These are phyloP conservation scores for Pythium guiyangense DNA, from an alignment of 352 stramenopile species.

Conservation along the genomic window DNA sequence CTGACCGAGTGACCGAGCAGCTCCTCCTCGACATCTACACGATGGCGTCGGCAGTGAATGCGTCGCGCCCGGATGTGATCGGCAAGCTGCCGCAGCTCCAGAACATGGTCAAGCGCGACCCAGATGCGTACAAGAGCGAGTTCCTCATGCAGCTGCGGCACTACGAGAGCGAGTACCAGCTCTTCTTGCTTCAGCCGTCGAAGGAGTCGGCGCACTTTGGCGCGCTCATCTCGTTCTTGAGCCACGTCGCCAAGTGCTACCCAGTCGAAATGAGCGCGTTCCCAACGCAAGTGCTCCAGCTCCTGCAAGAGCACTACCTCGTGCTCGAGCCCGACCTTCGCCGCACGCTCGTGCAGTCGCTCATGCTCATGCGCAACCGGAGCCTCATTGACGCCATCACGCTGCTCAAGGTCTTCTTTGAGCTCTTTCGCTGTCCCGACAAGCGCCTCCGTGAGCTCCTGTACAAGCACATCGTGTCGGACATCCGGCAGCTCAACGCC, in stretches of 20 bases:
- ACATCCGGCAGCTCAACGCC: constrained; percentile 86
- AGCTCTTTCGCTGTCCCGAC: constrained; percentile 95
- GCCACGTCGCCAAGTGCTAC: constrained; percentile 90
- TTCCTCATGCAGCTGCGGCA: constrained; percentile 97
- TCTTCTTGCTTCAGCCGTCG: constrained; percentile 92
- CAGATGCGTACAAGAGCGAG: constrained; percentile 93
- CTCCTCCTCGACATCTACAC: too few species aligned
- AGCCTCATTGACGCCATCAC: constrained; percentile 88
- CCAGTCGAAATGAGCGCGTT: constrained; percentile 84
- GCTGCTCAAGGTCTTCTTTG: constrained; percentile 95
- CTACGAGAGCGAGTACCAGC: constrained; percentile 94
- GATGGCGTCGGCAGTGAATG: constrained; percentile 65
- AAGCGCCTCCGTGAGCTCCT: constrained; percentile 94
- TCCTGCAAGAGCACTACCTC: constrained; percentile 89
- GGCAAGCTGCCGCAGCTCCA: constrained; percentile 94
- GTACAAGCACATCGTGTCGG: constrained; percentile 95
- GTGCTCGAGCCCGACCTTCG: constrained; percentile 91
- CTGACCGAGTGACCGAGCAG: too few species aligned
- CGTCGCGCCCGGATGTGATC: constrained; percentile 82
- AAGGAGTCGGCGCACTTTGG: constrained; percentile 92
- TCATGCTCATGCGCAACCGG: constrained; percentile 97
- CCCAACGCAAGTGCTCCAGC: constrained; percentile 88
- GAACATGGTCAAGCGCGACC: constrained; percentile 99
- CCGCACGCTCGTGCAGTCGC: constrained; percentile 92
- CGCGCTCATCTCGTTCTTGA: constrained; percentile 96